These are phyloP conservation scores for Arthromyces matolae DNA, from an alignment of 768 basidiomycete species.

Conservation along the genomic window DNA sequence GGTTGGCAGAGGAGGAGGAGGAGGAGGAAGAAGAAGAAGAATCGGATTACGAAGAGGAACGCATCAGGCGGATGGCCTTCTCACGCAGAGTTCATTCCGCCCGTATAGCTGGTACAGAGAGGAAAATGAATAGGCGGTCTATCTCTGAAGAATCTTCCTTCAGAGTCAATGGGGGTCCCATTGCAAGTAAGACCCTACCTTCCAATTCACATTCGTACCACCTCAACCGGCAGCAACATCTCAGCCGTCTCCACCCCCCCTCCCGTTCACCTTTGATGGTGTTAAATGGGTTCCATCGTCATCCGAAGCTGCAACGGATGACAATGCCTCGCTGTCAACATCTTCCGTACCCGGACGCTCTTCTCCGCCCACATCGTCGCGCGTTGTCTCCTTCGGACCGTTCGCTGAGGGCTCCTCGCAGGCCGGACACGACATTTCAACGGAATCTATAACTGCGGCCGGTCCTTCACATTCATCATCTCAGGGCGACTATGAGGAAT, in stretches of 20 bases:
- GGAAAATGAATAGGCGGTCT: conserved; percentile 14
- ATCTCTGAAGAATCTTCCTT: conserved; percentile 6
- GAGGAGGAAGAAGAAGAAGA: conserved; percentile 17
- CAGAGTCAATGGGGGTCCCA: conserved; percentile 7
- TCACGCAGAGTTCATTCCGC: conserved; percentile 30
- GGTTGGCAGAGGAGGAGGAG: conserved; percentile 7
- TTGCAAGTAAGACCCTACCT: conserved; percentile 20
- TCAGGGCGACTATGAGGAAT: conserved; percentile 20
- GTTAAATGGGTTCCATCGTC: conserved; percentile 17
- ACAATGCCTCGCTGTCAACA: conserved; percentile 13
- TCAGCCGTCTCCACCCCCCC: conserved; percentile 23
- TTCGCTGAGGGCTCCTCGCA: no score
- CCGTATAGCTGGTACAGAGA: conserved; percentile 25
- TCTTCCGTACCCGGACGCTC: conserved; percentile 21
- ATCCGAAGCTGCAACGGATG: background rate
- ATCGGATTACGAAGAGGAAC: conserved; percentile 20
- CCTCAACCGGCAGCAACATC: conserved; percentile 4
- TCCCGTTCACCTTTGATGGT: conserved; percentile 29
- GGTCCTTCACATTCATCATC: no score
- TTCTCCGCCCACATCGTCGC: no score
- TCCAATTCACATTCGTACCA: conserved; percentile 37
- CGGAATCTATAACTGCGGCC: no score
- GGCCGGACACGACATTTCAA: no score
- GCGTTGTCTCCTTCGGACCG: no score
- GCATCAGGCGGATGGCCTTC: conserved; percentile 26